A percentile compares a stretch with the other conserved stretches of the same genome.
phyloP scores from a whole-genome alignment of 1,139 yeast genomes.

The Kurtzmaniella natalensis region DNA sequence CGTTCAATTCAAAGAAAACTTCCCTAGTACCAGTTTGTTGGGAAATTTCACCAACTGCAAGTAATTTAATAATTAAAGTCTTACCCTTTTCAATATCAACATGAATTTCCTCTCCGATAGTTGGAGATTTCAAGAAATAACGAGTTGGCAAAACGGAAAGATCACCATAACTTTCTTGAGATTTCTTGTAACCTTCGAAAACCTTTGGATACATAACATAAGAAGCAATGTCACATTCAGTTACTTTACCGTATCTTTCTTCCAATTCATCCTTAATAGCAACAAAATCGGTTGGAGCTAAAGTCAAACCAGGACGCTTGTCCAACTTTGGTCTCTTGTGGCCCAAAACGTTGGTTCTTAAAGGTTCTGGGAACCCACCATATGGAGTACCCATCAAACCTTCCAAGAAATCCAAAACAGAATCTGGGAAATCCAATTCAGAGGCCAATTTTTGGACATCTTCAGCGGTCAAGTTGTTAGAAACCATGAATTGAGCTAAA shows the following conservation, averaged over 20 bases:
- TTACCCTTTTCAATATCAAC: slow-evolving; percentile 95
- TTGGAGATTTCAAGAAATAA: slow-evolving; percentile 82
- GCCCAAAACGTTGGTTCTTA: slow-evolving; percentile 79
- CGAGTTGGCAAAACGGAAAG: slow-evolving; percentile 90
- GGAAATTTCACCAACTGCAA: slow-evolving; percentile 90
- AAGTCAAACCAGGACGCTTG: slow-evolving; percentile 84
- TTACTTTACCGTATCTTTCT: slow-evolving; percentile 57
- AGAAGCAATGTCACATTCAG: slow-evolving; percentile 88
- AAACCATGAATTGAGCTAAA: slow-evolving; percentile 97
- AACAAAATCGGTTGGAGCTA: slow-evolving; percentile 76
- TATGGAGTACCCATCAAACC: slow-evolving; percentile 99
- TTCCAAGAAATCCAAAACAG: slow-evolving; percentile 96
- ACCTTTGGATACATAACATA: slow-evolving; percentile 98
- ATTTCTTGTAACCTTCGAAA: slow-evolving; percentile 77
- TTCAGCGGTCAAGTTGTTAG: slow-evolving; percentile 79
- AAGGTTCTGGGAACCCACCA: slow-evolving; percentile 99
- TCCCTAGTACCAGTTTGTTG: slow-evolving; percentile 87
- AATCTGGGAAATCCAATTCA: slow-evolving; percentile 95
- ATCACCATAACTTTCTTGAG: slow-evolving; percentile 80
- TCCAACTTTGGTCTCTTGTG: slow-evolving; percentile 86
- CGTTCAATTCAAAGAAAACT: slow-evolving; percentile 95
- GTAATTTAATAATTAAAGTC: slow-evolving; percentile 81
- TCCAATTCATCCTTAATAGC: slow-evolving; percentile 67
- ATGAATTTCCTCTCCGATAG: slow-evolving; percentile 79
- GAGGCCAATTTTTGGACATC: slow-evolving; percentile 85